phyloP scores from a whole-genome alignment of 495 filamentous ascomycete species.

The Lepidopterella palustris region DNA sequence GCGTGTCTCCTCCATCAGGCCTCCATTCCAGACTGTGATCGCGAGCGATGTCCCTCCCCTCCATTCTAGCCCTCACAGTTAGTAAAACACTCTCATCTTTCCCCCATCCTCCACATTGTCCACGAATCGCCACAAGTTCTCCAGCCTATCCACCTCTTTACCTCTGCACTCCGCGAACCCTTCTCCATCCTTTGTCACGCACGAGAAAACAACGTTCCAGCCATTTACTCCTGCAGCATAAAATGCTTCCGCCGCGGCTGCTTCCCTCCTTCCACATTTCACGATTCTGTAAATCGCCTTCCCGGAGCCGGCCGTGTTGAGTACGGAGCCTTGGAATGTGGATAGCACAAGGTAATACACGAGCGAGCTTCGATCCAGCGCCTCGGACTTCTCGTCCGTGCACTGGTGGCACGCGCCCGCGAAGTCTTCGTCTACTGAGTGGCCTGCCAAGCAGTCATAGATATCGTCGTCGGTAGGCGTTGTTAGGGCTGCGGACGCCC shows the following conservation, averaged over 20 bases:
- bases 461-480: constrained; percentile 24
- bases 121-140: constrained; percentile 16
- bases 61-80: background rate
- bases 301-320: constrained; percentile 3
- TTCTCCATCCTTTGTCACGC: constrained; percentile 18
- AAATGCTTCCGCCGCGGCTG: constrained; percentile 19
- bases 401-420: constrained; percentile 15
- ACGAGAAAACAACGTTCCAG: constrained; percentile 19
- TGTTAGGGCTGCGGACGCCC: constrained; percentile 16
- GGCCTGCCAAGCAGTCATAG: constrained; percentile 16
- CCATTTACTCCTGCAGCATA: constrained; percentile 19
- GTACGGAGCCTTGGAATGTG: constrained; percentile 9
- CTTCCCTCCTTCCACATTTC: constrained; percentile 23
- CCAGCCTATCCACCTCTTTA: constrained; percentile 6
- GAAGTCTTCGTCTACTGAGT: constrained; percentile 9
- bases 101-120: background rate
- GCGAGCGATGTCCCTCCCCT: background rate
- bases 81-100: background rate
- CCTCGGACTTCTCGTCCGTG: constrained; percentile 21
- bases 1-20: no score
- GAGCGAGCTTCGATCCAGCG: constrained; percentile 8
- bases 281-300: constrained; percentile 21
- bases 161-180: constrained; percentile 1
- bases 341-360: constrained; percentile 21
- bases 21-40: background rate